Percentiles rank a stretch among this genome's conserved stretches.
These are phyloP conservation scores for Chloromonas sp. DNA, from an alignment of 163 green algal genomes.

Conservation along the genomic window DNA sequence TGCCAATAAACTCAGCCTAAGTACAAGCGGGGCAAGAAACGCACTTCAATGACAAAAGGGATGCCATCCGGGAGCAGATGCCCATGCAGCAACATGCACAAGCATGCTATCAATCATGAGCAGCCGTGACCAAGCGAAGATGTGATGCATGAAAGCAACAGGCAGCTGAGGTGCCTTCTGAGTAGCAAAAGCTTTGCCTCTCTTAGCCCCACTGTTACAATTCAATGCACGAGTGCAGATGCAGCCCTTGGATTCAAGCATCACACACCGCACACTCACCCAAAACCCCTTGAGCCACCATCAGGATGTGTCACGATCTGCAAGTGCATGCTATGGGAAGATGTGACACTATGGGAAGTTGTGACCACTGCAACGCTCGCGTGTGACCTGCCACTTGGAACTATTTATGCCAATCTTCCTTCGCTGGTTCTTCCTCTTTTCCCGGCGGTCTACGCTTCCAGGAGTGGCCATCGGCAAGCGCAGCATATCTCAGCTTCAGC, in stretches of 20 bases:
- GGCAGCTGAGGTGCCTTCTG: no score
- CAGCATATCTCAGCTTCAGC: neutral
- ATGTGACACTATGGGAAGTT: neutral
- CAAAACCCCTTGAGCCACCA: slow-evolving; percentile 1
- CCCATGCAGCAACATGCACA: neutral
- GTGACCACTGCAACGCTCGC: neutral
- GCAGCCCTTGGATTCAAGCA: no score
- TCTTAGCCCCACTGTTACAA: no score
- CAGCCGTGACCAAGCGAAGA: neutral
- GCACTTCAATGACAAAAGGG: neutral
- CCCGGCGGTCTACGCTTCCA: no score
- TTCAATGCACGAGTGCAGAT: no score
- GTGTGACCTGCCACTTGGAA: neutral
- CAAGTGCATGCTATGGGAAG: neutral
- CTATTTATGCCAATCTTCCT: neutral
- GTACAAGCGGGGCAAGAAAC: neutral
- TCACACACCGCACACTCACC: neutral
- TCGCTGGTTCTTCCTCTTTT: neutral
- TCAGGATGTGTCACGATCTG: slow-evolving; percentile 7
- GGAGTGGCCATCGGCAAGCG: neutral
- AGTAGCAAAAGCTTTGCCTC: no score
- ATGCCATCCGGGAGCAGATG: neutral
- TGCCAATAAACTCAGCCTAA: neutral
- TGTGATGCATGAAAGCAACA: no score
- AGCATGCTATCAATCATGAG: neutral